Base-by-base conservation (phyloP, 371 early-diverging fungal species). In the Syncephalastrum racemosum region DNA sequence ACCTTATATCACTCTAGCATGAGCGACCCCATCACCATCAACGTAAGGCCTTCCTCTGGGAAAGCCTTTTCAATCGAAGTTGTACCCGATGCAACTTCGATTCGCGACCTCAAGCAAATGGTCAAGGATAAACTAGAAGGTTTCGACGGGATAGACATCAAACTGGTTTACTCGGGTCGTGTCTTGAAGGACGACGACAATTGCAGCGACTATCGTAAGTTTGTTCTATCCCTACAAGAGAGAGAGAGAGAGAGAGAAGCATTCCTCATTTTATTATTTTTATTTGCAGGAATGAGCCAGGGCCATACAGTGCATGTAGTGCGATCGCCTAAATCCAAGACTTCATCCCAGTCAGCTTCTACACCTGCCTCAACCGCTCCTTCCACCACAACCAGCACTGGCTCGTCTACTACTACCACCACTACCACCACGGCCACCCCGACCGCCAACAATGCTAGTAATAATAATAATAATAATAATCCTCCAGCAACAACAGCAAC, bases 151-250 rank as follows among this genome's bases (percentile, higher is more conserved):
- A 56, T 63, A 25, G 68, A 75, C 49, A 81, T 91, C 64, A 75
- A 88, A 25, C 68, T 92, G n/a, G 87, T 92, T 49, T 84, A 85
- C 59, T 84, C 86, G 31, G 90, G 91, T 55, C 65, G 81, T 50
- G 85, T 91, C 43, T 64, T 92, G 19, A 85, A 83, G 63, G 89
- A 90, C 74, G 84, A 83, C 53, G 84, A 84, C 51, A 61, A 66
- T 22, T 74, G 86, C 23, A 72, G 62, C 22, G 50, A 67, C n/a
- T 89, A 82, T 57, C 71, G 88, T 84, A 82, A 73, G 80, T 75
- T 43, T 19, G 41, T 42, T 10, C 15, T 42, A 4, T 14, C 16
- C 5, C 8, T 22, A n/a, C n/a, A n/a, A n/a, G n/a, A n/a, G n/a
- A n/a, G n/a, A n/a, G n/a, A n/a, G n/a, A n/a, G n/a, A 1, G 19